Conservation (phyloP, 2,329 filamentous ascomycete genomes). For the Botrytis sinoallii region DNA sequence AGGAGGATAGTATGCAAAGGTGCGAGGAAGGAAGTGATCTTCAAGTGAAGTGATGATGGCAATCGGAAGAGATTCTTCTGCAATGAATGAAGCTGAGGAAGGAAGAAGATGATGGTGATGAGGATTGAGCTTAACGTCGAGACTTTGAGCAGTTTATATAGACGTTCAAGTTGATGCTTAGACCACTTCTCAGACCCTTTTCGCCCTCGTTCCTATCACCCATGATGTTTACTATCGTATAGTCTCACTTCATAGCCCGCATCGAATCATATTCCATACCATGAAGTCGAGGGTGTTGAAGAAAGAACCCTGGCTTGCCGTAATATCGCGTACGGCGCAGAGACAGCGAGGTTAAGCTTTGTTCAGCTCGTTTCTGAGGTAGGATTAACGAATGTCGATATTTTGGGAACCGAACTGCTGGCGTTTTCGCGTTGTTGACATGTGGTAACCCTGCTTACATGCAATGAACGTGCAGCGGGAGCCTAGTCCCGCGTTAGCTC, state of each 20-base stretch:
- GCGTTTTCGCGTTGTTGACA: not conserved
- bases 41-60: conserved; percentile 1
- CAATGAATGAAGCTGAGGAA: not conserved
- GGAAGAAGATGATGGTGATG: not conserved
- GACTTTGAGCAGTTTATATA: conserved; percentile 15
- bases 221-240: conserved; percentile 10
- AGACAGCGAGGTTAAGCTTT: conserved; percentile 2
- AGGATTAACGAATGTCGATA: not conserved
- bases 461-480: not conserved
- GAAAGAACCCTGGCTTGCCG: not conserved
- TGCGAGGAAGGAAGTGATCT: not conserved
- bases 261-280: not conserved
- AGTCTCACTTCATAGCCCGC: not conserved
- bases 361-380: not conserved
- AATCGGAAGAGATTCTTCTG: not conserved
- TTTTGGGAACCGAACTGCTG: not conserved
- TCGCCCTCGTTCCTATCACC: not conserved
- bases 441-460: conserved; percentile 7
- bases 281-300: not conserved
- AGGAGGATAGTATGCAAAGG: not conserved
- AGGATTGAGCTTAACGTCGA: conserved; percentile 10
- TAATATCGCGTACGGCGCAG: not conserved
- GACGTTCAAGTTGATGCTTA: conserved; percentile 6
- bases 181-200: not conserved
- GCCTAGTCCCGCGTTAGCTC: not conserved